Evolutionary conservation across 331 rosid genomes (phyloP).

Genomic region (Spiraea crenata): DNA sequence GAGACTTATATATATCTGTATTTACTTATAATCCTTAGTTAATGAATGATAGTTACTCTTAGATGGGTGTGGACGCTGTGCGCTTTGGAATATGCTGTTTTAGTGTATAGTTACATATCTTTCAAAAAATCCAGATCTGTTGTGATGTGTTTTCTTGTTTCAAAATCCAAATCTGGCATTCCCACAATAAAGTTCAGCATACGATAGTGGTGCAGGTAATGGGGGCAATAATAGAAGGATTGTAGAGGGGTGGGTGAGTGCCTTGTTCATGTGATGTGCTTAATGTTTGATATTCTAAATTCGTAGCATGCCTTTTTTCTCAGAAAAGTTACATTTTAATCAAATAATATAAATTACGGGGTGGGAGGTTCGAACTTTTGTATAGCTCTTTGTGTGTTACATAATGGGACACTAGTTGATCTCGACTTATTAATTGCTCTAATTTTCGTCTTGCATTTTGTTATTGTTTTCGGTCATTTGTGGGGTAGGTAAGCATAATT

Average conservation of each 20-base stretch:
- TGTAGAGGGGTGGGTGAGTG: not conserved
- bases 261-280: not conserved
- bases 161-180: not conserved
- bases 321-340: too few relatives aligned
- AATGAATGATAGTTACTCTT: not conserved
- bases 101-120: not conserved
- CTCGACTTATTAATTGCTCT: not conserved
- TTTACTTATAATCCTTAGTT: not conserved
- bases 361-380: too few relatives aligned
- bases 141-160: not conserved
- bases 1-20: too few relatives aligned
- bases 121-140: conserved; percentile 1
- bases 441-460: not conserved
- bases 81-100: not conserved
- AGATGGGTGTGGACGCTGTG: not conserved
- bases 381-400: too few relatives aligned
- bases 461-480: not conserved
- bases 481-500: not conserved
- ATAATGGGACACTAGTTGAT: too few relatives aligned
- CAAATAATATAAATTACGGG: too few relatives aligned
- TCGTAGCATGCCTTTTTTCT: too few relatives aligned
- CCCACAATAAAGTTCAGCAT: not conserved
- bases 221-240: not conserved
- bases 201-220: not conserved
- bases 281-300: not conserved